A percentile compares a stretch with the other conserved stretches of the same genome.
phyloP scores from a whole-genome alignment of 257 asterid genomes.

The Lycium ferocissimum region DNA sequence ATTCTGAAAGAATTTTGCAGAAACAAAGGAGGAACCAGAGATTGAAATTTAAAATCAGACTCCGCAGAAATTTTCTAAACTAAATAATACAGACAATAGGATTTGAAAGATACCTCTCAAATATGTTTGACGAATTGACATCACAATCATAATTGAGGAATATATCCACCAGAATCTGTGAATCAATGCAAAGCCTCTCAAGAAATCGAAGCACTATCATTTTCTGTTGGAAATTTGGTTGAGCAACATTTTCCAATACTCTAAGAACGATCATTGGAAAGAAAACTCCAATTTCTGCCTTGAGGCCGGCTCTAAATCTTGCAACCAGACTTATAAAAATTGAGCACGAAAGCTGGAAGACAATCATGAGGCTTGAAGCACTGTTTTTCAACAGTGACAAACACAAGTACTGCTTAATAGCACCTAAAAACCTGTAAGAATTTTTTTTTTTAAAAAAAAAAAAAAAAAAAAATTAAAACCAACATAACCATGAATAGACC shows the following conservation, averaged over 20 bases:
- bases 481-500: neutral
- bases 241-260: slow-evolving; percentile 91
- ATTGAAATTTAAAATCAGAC: slow-evolving; percentile 10
- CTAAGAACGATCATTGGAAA: slow-evolving; percentile 98
- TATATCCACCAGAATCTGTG: slow-evolving; percentile 96
- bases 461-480: neutral
- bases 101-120: slow-evolving; percentile 75
- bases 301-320: slow-evolving; percentile 95
- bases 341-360: slow-evolving; percentile 99
- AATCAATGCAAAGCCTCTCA: slow-evolving; percentile 87
- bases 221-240: slow-evolving; percentile 98
- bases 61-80: neutral
- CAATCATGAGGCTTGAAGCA: slow-evolving; percentile 89
- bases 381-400: slow-evolving; percentile 95
- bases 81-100: slow-evolving; percentile 31
- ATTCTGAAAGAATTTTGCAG: slow-evolving; percentile 56
- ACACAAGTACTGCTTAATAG: slow-evolving; percentile 96
- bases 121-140: slow-evolving; percentile 98
- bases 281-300: slow-evolving; percentile 98
- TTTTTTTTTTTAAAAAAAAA: accelerated
- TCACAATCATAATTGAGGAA: slow-evolving; percentile 98
- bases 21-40: slow-evolving; percentile 10
- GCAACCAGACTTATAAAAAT: slow-evolving; percentile 92
- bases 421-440: slow-evolving; percentile 86
- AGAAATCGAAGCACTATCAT: slow-evolving; percentile 96